These are phyloP conservation scores for Fusarium burgessii DNA, from an alignment of 2,329 filamentous ascomycete species.

Conservation along the genomic window DNA sequence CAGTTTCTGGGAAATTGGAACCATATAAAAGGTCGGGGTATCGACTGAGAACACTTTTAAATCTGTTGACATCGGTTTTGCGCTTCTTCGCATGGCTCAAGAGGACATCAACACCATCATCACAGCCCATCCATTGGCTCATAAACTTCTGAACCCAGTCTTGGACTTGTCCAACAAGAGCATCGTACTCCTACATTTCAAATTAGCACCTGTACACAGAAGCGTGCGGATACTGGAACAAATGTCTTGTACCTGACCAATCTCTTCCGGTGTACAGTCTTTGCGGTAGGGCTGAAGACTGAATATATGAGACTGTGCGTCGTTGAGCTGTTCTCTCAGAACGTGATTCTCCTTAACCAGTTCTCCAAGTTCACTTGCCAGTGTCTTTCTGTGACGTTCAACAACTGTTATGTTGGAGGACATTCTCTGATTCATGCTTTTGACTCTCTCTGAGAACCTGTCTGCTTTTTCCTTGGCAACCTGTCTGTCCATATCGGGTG, in stretches of 20 bases:
- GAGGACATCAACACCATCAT: conserved; percentile 42
- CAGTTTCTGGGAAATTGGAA: conserved; percentile 52
- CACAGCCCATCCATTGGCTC: conserved; percentile 46
- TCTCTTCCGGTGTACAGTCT: conserved; percentile 53
- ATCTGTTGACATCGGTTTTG: conserved; percentile 42
- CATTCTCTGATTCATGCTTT: conserved; percentile 43
- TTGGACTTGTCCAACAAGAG: conserved; percentile 50
- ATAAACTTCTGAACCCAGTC: conserved; percentile 55
- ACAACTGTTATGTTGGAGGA: conserved; percentile 40
- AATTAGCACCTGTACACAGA: conserved; percentile 23
- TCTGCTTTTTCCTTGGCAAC: conserved; percentile 49
- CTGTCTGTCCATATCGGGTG: conserved; percentile 45
- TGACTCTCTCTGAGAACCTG: conserved; percentile 41
- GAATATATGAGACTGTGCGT: conserved; percentile 56
- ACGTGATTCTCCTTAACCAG: conserved; percentile 46
- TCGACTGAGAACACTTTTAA: conserved; percentile 45
- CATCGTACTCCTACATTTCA: conserved; percentile 50
- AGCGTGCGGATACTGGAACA: background rate
- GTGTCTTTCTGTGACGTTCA: conserved; percentile 40
- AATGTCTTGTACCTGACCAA: conserved; percentile 48
- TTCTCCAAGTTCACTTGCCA: conserved; percentile 37
- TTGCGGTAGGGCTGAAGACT: conserved; percentile 56
- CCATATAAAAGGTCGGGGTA: conserved; percentile 51
- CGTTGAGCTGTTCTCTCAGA: conserved; percentile 50
- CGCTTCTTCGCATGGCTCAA: conserved; percentile 39